These are phyloP conservation scores for Alternaria ethzedia DNA, from an alignment of 2,329 filamentous ascomycete genomes.

Conservation along the genomic window DNA sequence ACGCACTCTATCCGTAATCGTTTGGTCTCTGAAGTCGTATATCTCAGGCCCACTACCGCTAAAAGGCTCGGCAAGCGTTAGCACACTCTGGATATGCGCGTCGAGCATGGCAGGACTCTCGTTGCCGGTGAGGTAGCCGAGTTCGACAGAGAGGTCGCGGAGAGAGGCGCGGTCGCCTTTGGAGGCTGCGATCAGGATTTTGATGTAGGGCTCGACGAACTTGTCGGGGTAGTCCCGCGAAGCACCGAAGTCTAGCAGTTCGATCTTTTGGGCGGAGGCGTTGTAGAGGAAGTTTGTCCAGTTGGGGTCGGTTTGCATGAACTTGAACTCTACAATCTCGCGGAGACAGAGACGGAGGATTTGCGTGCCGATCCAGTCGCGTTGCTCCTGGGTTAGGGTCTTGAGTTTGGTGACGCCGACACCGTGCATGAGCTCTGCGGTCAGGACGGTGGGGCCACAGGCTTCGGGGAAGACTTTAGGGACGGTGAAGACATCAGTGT, in stretches of 20 bases:
- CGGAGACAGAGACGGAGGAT: slow-evolving; percentile 89
- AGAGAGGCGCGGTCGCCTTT: slow-evolving; percentile 69
- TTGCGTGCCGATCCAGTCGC: slow-evolving; percentile 95
- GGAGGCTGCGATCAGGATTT: slow-evolving; percentile 80
- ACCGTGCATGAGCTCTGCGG: slow-evolving; percentile 90
- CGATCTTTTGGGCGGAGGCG: slow-evolving; percentile 70
- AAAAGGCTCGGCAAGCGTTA: slow-evolving; percentile 94
- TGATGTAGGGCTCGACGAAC: slow-evolving; percentile 82
- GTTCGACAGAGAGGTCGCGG: slow-evolving; percentile 70
- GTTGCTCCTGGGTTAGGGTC: slow-evolving; percentile 78
- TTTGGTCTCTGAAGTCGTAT: slow-evolving; percentile 94
- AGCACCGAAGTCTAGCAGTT: slow-evolving; percentile 94
- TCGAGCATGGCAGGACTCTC: slow-evolving; percentile 87
- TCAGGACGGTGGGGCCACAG: slow-evolving; percentile 84
- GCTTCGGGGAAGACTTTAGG: slow-evolving; percentile 80
- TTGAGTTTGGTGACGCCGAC: slow-evolving; percentile 81
- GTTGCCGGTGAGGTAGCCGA: slow-evolving; percentile 91
- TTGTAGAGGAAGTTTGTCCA: slow-evolving; percentile 99
- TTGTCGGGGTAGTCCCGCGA: slow-evolving; percentile 80
- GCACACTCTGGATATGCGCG: slow-evolving; percentile 85
- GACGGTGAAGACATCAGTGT: slow-evolving; percentile 76
- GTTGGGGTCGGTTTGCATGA: slow-evolving; percentile 99
- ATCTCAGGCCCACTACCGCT: slow-evolving; percentile 72
- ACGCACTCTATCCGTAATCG: slow-evolving; percentile 92
- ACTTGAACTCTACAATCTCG: slow-evolving; percentile 92